Percentiles rank a stretch among this genome's conserved stretches.
These are phyloP conservation scores for Aureobasidium sp. DNA, from an alignment of 2,329 filamentous ascomycete species.

Conservation along the genomic window DNA sequence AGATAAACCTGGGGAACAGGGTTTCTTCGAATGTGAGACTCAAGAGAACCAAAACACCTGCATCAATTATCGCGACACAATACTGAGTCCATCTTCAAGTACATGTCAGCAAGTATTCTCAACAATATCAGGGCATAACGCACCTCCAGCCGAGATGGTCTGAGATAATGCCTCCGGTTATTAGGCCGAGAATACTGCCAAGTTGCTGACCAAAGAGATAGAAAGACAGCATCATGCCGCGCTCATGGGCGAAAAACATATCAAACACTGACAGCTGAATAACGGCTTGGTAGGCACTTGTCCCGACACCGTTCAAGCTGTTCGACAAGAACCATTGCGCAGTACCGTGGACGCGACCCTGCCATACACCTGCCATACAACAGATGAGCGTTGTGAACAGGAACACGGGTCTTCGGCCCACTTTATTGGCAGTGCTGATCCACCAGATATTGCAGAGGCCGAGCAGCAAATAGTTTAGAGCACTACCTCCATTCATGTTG, in stretches of 20 bases:
- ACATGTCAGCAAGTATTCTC: neutral
- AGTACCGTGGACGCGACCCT: slow-evolving; percentile 20
- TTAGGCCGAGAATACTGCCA: slow-evolving; percentile 31
- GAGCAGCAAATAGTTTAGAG: slow-evolving; percentile 33
- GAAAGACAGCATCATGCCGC: slow-evolving; percentile 28
- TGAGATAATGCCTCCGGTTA: slow-evolving; percentile 29
- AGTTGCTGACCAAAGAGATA: slow-evolving; percentile 34
- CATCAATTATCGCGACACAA: slow-evolving; percentile 25
- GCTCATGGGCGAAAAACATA: slow-evolving; percentile 32
- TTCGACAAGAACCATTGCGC: slow-evolving; percentile 26
- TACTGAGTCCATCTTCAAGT: slow-evolving; percentile 22
- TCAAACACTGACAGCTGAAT: slow-evolving; percentile 34
- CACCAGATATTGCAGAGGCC: slow-evolving; percentile 35
- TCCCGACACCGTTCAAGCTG: slow-evolving; percentile 28
- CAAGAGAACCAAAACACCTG: slow-evolving; percentile 14
- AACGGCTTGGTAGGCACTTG: slow-evolving; percentile 30
- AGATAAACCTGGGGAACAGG: slow-evolving; percentile 27
- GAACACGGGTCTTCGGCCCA: slow-evolving; percentile 33
- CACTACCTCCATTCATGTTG: slow-evolving; percentile 34
- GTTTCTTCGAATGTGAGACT: slow-evolving; percentile 28
- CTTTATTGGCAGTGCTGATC: slow-evolving; percentile 26
- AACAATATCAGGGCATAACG: neutral
- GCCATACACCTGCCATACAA: slow-evolving; percentile 25
- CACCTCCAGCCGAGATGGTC: slow-evolving; percentile 26
- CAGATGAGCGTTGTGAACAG: slow-evolving; percentile 27